phyloP scores from a whole-genome alignment of 768 basidiomycete species.

The Imleria badia region DNA sequence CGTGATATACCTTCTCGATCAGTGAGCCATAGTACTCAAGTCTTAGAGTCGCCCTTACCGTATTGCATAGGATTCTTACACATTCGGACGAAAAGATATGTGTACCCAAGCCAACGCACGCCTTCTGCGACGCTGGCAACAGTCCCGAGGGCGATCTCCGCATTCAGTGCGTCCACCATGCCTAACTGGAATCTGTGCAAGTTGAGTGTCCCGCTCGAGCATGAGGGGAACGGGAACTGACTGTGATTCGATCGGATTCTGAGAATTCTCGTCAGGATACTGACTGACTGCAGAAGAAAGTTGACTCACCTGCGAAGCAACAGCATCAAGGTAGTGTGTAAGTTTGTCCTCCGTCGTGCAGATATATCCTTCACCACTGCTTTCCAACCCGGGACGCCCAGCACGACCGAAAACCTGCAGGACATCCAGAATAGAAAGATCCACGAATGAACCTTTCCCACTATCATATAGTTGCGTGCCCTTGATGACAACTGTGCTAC shows the following conservation, averaged over 20 bases:
- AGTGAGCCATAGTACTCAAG: slow-evolving; percentile 1
- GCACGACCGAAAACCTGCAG: slow-evolving; percentile 98
- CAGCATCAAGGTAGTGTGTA: slow-evolving; percentile 82
- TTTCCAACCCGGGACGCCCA: slow-evolving; percentile 83
- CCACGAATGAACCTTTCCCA: slow-evolving; percentile 83
- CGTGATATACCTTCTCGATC: slow-evolving; percentile 62
- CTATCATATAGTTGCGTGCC: slow-evolving; percentile 97
- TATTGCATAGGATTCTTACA: slow-evolving; percentile 85
- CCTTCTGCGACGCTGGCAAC: slow-evolving; percentile 86
- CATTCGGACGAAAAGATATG: slow-evolving; percentile 96
- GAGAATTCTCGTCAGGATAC: slow-evolving; percentile 3
- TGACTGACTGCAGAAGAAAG: neutral
- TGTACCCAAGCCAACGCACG: slow-evolving; percentile 94
- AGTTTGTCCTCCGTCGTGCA: slow-evolving; percentile 95
- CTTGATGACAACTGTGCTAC: slow-evolving; percentile 79
- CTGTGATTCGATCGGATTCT: slow-evolving; percentile 98
- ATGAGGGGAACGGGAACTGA: slow-evolving; percentile 35
- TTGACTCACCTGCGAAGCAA: slow-evolving; percentile 73
- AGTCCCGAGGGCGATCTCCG: slow-evolving; percentile 92
- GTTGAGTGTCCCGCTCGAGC: neutral
- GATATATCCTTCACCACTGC: slow-evolving; percentile 95
- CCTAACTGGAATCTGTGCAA: slow-evolving; percentile 69
- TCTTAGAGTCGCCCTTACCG: slow-evolving; percentile 43
- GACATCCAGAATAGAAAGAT: slow-evolving; percentile 93
- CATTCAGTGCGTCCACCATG: slow-evolving; percentile 89